A percentile compares a stretch with the other conserved stretches of the same genome.
Conservation (phyloP, 176 grass and related monocot genomes). For the Poa annua region DNA sequence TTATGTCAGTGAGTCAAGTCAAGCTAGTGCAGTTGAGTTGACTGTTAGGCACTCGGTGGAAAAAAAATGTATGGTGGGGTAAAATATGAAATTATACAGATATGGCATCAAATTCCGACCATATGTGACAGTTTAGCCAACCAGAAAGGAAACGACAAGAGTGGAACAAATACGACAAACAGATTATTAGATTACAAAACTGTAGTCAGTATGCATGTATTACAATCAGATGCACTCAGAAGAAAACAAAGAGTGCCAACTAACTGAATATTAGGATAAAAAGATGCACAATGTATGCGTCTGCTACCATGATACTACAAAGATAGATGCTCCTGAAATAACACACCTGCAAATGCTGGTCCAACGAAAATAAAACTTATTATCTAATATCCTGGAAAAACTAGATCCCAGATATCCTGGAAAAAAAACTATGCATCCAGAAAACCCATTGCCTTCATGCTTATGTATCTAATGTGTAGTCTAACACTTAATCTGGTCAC, state of each 20-base stretch:
- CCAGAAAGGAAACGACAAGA: background rate
- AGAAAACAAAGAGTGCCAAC: background rate
- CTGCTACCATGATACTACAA: background rate
- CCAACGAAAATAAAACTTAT: background rate
- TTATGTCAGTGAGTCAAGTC: background rate
- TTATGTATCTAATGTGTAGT: constrained; percentile 16
- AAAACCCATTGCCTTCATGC: background rate
- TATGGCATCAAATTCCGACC: background rate
- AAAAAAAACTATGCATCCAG: background rate
- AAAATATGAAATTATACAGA: background rate
- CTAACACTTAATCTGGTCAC: constrained; percentile 8
- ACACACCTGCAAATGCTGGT: background rate
- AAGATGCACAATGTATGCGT: background rate
- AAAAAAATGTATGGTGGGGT: background rate
- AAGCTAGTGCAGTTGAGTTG: background rate
- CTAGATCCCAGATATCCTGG: background rate
- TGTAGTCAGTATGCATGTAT: background rate
- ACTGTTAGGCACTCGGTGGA: background rate
- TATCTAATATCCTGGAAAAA: constrained; percentile 17
- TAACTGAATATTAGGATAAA: constrained; percentile 1
- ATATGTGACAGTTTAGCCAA: background rate
- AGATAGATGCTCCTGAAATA: background rate
- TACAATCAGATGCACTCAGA: background rate
- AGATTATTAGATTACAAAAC: background rate
- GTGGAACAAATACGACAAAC: background rate